Conservation (phyloP, 2,329 filamentous ascomycete genomes). For the Fusarium albosuccineum region DNA sequence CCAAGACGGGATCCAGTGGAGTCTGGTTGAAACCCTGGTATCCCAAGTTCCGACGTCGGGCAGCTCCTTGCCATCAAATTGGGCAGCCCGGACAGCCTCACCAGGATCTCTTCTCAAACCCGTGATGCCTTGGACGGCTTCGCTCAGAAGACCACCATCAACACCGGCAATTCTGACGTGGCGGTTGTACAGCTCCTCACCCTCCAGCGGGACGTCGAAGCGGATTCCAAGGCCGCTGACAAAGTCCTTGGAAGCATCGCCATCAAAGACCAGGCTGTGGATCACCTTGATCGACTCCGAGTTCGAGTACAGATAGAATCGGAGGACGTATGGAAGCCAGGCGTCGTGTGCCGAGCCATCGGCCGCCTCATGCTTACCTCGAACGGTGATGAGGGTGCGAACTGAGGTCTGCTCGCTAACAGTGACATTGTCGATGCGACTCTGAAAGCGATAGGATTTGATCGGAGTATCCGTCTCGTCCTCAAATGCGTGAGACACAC, state of each 20-base stretch:
- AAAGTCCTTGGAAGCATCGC: slow-evolving; percentile 62
- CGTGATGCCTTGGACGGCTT: slow-evolving; percentile 71
- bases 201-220: slow-evolving; percentile 67
- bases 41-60: slow-evolving; percentile 62
- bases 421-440: slow-evolving; percentile 64
- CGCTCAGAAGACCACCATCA: slow-evolving; percentile 67
- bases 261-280: slow-evolving; percentile 69
- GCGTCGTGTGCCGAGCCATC: slow-evolving; percentile 51
- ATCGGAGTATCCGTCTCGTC: slow-evolving; percentile 48
- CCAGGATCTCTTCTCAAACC: slow-evolving; percentile 70
- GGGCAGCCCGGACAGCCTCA: slow-evolving; percentile 59
- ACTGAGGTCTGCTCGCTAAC: slow-evolving; percentile 56
- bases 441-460: slow-evolving; percentile 60
- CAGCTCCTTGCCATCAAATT: slow-evolving; percentile 61
- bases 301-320: slow-evolving; percentile 71
- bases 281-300: slow-evolving; percentile 67
- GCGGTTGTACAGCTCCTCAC: slow-evolving; percentile 68
- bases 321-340: slow-evolving; percentile 64
- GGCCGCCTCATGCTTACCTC: slow-evolving; percentile 53
- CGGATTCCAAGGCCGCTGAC: slow-evolving; percentile 67
- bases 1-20: slow-evolving; percentile 71
- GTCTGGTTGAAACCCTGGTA: slow-evolving; percentile 56
- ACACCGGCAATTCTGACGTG: slow-evolving; percentile 69
- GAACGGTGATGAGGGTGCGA: slow-evolving; percentile 60
- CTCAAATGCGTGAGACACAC: slow-evolving; percentile 52